A percentile compares a stretch with the other conserved stretches of the same genome.
Evolutionary conservation across 1,284 basidiomycete genomes (phyloP).

Genomic region (Gymnopus androsaceus): DNA sequence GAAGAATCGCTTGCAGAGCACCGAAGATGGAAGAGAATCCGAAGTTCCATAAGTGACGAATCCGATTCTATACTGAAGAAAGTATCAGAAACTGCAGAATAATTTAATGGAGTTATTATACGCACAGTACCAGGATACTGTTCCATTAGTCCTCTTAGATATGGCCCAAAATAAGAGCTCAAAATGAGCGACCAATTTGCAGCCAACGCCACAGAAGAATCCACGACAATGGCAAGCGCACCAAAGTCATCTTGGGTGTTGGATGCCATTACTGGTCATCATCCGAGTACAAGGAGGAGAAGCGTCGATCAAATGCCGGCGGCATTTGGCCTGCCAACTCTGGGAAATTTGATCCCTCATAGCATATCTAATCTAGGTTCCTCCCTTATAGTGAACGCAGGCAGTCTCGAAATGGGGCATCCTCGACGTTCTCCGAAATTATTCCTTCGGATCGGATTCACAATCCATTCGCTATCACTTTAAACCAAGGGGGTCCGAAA

Average conservation of each 20-base stretch:
- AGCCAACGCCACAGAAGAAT: conserved; percentile 59
- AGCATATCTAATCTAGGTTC: no score
- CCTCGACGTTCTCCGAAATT: no score
- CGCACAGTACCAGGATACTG: conserved; percentile 31
- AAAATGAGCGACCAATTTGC: conserved; percentile 55
- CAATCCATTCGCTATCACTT: no score
- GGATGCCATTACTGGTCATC: neutral
- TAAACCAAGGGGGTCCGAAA: no score
- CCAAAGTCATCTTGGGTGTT: conserved; percentile 27
- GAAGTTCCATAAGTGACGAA: conserved; percentile 48
- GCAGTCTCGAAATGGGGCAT: no score
- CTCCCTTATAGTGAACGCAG: no score
- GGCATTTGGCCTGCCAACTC: no score
- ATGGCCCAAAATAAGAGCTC: conserved; percentile 48
- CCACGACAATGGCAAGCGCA: conserved; percentile 57
- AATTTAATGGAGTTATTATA: neutral
- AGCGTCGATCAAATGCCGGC: no score
- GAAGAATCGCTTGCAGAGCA: conserved; percentile 62
- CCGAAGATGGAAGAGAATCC: conserved; percentile 48
- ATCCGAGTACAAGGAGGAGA: no score
- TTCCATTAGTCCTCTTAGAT: conserved; percentile 57
- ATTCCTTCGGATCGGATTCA: no score
- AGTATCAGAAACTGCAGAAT: conserved; percentile 12
- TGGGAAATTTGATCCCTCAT: no score
- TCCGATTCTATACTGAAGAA: conserved; percentile 50